Percentiles rank a stretch among this genome's conserved stretches.
These are phyloP conservation scores for Rhodotorula taiwanensis DNA, from an alignment of 768 basidiomycete genomes.

Conservation along the genomic window DNA sequence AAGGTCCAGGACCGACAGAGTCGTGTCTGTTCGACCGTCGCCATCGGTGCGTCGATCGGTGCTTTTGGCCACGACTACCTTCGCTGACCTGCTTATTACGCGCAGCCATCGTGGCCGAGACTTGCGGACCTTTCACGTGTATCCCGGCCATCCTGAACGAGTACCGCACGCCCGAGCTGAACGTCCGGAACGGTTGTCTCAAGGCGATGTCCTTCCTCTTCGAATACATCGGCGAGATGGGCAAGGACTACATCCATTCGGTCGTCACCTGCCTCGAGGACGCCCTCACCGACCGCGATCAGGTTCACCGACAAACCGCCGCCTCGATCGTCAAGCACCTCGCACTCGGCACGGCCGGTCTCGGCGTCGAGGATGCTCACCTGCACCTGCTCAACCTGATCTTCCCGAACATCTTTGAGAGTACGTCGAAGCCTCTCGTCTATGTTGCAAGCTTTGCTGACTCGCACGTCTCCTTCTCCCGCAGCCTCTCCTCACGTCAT, in stretches of 20 bases:
- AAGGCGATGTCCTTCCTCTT: conserved; percentile 98
- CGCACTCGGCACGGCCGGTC: conserved; percentile 89
- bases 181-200: conserved; percentile 96
- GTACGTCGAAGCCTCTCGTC: conserved; percentile 4
- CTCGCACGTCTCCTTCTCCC: neutral
- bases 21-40: conserved; percentile 96
- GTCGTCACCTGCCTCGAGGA: conserved; percentile 98
- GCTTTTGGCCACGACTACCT: neutral
- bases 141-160: conserved; percentile 98
- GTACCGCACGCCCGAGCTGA: conserved; percentile 94
- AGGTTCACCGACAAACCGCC: conserved; percentile 96
- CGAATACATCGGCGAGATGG: conserved; percentile 96
- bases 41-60: conserved; percentile 58
- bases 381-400: conserved; percentile 95
- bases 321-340: conserved; percentile 98
- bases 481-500: conserved; percentile 86
- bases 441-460: no score
- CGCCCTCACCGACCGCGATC: conserved; percentile 93
- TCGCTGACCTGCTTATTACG: neutral
- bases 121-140: conserved; percentile 94
- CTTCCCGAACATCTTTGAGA: conserved; percentile 97
- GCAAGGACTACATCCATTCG: conserved; percentile 90
- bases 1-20: conserved; percentile 98
- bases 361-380: conserved; percentile 97
- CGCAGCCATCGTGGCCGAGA: conserved; percentile 74